Base-by-base conservation (phyloP, 495 filamentous ascomycete species). In the Aspergillus indologenus region DNA sequence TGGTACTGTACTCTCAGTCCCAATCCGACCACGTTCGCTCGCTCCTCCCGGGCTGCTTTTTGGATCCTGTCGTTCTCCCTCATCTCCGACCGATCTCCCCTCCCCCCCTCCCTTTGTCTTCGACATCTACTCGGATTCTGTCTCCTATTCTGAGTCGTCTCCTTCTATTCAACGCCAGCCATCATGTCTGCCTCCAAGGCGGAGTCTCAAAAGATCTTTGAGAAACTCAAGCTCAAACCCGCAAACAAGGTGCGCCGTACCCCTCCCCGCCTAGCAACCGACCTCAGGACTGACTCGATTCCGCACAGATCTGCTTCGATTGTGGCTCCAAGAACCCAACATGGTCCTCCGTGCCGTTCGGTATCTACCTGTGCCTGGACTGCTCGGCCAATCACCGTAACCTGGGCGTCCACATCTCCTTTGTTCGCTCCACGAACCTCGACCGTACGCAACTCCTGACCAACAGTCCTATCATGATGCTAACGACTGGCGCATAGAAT, bases 291-390 rank as follows among this genome's bases (percentile, higher is more conserved):
- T 65, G 45, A 57, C 21, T 55, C 26, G 23, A 17, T 49, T 20
- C 45, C 46, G 47, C 26, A 12, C 65, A 96, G 93, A 80, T 96
- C 77, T 98, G 94, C 81, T 98, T 98, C 71, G 94, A 98, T 77
- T 98, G 94, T 75, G 87, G 88, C 65, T 86, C 89, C 53, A 98
- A 98, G 73, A 97, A 96, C 63, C 95, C 95, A 47, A 98, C 94
- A 40, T 98, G 94, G 94, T 92, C 92, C 4, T 98, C 93, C 18
- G 93, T 98, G 18, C 92, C 93, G 42, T 90, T 98, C 60, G 94
- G 90, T 67, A 98, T 98, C 72, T 98, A 97, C 77, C 85, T 98
- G 45, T 98, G 94, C 68, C 87, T 98, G 59, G 95, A 98, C 75
- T 98, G 94, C 78, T 96, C 92, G 29, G 85, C 90, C 54, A 85